A percentile compares a stretch with the other conserved stretches of the same genome.
Conservation (phyloP, 139 green algal genomes). For the Haematococcus sp. region DNA sequence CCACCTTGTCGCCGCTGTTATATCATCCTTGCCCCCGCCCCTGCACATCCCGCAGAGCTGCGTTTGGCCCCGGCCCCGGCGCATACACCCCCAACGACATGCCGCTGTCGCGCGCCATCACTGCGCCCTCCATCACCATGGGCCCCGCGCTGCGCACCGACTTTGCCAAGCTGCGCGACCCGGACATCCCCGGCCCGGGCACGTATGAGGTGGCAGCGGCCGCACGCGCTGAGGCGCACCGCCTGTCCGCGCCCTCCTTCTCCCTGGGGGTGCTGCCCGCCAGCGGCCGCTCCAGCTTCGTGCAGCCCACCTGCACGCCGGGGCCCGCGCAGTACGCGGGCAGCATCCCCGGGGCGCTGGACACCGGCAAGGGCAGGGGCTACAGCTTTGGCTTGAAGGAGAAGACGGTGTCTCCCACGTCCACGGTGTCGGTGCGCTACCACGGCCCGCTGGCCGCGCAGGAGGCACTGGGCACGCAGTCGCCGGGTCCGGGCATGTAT, state of each 20-base stretch:
- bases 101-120: not conserved
- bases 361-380: not conserved
- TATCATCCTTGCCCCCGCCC: too few relatives aligned
- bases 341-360: too few relatives aligned
- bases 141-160: slow-evolving; percentile 2
- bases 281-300: too few relatives aligned
- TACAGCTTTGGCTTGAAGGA: slow-evolving; percentile 8
- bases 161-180: not conserved
- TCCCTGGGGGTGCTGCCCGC: too few relatives aligned
- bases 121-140: not conserved
- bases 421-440: slow-evolving; percentile 5
- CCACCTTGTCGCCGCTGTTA: too few relatives aligned
- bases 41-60: not conserved
- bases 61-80: not conserved
- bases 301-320: too few relatives aligned
- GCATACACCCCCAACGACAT: slow-evolving; percentile 3
- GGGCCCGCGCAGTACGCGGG: too few relatives aligned
- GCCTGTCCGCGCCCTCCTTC: too few relatives aligned
- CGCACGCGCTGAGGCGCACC: not conserved
- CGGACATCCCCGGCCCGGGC: not conserved
- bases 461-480: not conserved
- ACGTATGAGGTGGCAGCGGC: not conserved
- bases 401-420: not conserved
- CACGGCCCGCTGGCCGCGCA: slow-evolving; percentile 10
- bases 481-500: slow-evolving; percentile 2